Conservation (phyloP, 2,329 filamentous ascomycete species). For the Aspergillus calidoustus region DNA sequence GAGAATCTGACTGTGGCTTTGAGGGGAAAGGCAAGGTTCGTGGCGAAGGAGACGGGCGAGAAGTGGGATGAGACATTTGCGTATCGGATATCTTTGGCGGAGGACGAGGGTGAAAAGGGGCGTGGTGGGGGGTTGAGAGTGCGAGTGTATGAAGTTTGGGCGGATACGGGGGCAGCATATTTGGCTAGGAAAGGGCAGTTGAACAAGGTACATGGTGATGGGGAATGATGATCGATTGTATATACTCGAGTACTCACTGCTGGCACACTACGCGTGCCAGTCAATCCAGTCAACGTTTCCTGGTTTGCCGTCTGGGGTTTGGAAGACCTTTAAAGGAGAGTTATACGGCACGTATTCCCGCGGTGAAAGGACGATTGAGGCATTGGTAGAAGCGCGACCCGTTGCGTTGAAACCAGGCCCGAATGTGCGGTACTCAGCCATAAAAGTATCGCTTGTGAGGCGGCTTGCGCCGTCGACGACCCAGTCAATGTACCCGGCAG, state of each 20-base stretch:
- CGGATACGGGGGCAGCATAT: constrained; percentile 51
- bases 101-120: constrained; percentile 24
- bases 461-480: constrained; percentile 43
- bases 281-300: constrained; percentile 58
- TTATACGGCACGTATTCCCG: constrained; percentile 44
- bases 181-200: constrained; percentile 38
- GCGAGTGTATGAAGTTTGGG: constrained; percentile 49
- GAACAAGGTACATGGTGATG: constrained; percentile 1
- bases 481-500: constrained; percentile 63
- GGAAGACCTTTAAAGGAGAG: constrained; percentile 52
- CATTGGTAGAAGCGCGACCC: constrained; percentile 45
- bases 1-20: constrained; percentile 38
- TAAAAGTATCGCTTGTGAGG: constrained; percentile 53
- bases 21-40: constrained; percentile 40
- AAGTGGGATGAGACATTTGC: constrained; percentile 48
- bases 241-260: background rate
- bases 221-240: background rate
- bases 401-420: constrained; percentile 61
- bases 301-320: constrained; percentile 49
- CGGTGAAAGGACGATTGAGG: constrained; percentile 55
- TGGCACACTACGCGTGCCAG: constrained; percentile 22
- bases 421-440: constrained; percentile 59
- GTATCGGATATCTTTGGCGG: constrained; percentile 44
- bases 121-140: constrained; percentile 33
- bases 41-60: constrained; percentile 39